These are phyloP conservation scores for Cicer cuneatum DNA, from an alignment of 306 rosid genomes.

Conservation along the genomic window DNA sequence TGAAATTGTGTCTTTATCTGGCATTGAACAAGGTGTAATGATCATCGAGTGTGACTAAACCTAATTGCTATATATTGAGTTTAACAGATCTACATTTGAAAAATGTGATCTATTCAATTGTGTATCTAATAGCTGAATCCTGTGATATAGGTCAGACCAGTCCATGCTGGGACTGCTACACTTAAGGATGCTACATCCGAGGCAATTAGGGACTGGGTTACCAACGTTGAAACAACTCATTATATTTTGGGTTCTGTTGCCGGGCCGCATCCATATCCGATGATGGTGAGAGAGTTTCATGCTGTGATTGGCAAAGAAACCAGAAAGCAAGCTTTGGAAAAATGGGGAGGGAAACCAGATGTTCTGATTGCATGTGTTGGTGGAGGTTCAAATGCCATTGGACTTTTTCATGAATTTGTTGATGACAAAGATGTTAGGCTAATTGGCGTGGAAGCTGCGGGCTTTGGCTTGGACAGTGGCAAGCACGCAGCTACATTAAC, in stretches of 20 bases:
- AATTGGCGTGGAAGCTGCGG: constrained; percentile 97
- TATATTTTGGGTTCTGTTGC: constrained; percentile 98
- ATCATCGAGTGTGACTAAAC: constrained; percentile 6
- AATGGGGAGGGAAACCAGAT: constrained; percentile 98
- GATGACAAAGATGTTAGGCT: constrained; percentile 78
- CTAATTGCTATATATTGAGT: constrained; percentile 28
- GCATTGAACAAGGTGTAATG: constrained; percentile 23
- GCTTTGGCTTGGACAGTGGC: constrained; percentile 89
- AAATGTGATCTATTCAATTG: not conserved
- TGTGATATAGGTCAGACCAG: constrained; percentile 75
- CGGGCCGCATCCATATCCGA: constrained; percentile 98
- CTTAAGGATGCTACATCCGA: constrained; percentile 98
- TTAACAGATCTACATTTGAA: constrained; percentile 12
- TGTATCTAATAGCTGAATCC: constrained; percentile 28
- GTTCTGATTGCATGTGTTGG: constrained; percentile 91
- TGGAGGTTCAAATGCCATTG: constrained; percentile 98
- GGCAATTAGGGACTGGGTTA: constrained; percentile 99
- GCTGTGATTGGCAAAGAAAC: constrained; percentile 93
- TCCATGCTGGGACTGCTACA: constrained; percentile 95
- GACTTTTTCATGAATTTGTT: constrained; percentile 88
- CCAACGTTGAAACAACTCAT: constrained; percentile 97
- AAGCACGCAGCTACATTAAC: constrained; percentile 96
- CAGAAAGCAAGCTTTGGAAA: constrained; percentile 88
- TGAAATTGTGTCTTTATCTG: constrained; percentile 35
- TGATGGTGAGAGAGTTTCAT: constrained; percentile 98